Percentiles rank a stretch among this genome's conserved stretches.
phyloP scores from a whole-genome alignment of 371 early-diverging fungal species.

The Mucor piriformis region DNA sequence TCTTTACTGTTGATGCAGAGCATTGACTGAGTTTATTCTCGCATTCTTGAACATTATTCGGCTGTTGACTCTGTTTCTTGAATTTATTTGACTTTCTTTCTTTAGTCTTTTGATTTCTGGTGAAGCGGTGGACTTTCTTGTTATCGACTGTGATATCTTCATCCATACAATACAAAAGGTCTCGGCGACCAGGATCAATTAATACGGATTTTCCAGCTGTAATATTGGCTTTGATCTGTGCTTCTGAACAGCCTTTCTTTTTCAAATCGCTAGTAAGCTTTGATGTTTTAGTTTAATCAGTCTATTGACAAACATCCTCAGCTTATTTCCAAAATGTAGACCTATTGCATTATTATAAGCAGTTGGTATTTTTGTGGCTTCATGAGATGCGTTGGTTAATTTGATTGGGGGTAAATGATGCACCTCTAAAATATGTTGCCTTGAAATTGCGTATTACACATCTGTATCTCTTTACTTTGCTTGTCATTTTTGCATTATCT shows the following conservation, averaged over 20 bases:
- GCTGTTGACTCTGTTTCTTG: not conserved
- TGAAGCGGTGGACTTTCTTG: not conserved
- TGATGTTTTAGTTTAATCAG: not conserved
- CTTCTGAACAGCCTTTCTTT: not conserved
- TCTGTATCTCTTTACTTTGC: not conserved
- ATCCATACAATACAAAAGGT: constrained; percentile 5
- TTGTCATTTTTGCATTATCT: not conserved
- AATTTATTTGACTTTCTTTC: not conserved
- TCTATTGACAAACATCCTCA: not conserved
- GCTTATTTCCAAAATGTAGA: not conserved
- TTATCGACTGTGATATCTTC: not conserved
- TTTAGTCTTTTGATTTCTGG: not conserved
- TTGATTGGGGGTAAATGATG: not conserved
- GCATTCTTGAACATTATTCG: not conserved
- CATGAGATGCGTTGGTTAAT: not conserved
- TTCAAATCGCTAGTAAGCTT: not conserved
- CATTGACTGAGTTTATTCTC: not conserved
- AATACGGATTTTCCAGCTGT: not conserved
- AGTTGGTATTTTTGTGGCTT: not conserved
- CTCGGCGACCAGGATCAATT: constrained; percentile 3
- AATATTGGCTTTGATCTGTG: not conserved
- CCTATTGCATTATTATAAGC: too few relatives aligned
- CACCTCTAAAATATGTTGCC: not conserved
- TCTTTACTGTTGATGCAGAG: not conserved
- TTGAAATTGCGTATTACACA: not conserved